Base-by-base conservation (phyloP, 352 stramenopile species). In the Aphanomyces invadans region DNA sequence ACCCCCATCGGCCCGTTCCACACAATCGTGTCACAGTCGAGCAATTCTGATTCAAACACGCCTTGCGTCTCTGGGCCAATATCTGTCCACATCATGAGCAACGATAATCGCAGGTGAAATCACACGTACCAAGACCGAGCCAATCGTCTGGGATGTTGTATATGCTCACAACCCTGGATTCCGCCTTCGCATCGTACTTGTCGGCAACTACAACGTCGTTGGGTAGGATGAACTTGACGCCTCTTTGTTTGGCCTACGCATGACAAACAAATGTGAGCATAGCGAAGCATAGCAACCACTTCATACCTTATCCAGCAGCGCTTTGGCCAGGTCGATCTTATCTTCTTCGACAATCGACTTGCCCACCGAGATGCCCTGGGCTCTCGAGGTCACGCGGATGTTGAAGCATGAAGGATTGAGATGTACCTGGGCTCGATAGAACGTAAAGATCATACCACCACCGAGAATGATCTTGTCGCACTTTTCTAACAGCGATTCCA, bases 361-460 rank as follows among this genome's bases (percentile, higher is more conserved):
- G 76, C 96, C 96, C 42, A 98, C 91, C 60, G 89, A 73, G 51
- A 98, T 81, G 54, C 95, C 95, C 84, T 97, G 29, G 39, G 11
- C 17, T 32, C 19, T 4, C 11, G 5, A 21, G 53, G 19, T 65
- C 25, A 63, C 46, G 49, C 23, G n/a, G n/a, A n/a, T 64, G 32
- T 53, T 1, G n/a, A 25, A 33, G 29, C 36, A 26, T 25, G 17
- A n/a, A n/a, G n/a, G n/a, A n/a, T 51, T 42, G 36, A 42, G 53
- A 46, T 68, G 23, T 32, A 80, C 75, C 73, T 91, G 91, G 25
- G 92, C 95, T 76, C 98, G 98, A 69, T 98, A 93, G 81, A 98
- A 98, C 53, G 95, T 98, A 80, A 98, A 98, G 69, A 98, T 95
- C 93, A 98, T 98, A 65, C 93, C 94, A 74, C 95, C 94, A 64